Evolutionary conservation across 768 basidiomycete species (phyloP).

Genomic region (Mycena vitilis): DNA sequence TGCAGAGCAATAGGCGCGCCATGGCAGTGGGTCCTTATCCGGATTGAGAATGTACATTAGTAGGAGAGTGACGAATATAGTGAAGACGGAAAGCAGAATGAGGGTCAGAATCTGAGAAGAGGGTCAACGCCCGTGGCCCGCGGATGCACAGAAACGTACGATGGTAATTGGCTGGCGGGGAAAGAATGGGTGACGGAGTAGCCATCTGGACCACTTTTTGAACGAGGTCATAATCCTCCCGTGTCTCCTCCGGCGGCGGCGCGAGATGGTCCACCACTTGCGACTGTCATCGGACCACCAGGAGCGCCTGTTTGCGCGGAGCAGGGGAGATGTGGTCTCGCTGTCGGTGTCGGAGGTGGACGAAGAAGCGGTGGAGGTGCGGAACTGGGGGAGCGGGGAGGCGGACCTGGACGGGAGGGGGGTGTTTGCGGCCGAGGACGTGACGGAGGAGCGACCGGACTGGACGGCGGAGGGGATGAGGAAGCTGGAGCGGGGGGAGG

Average conservation of each 20-base stretch:
- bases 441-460: slow-evolving; percentile 53
- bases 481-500: slow-evolving; percentile 43
- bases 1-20: slow-evolving; percentile 90
- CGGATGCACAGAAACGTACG: slow-evolving; percentile 57
- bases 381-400: slow-evolving; percentile 70
- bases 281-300: slow-evolving; percentile 60
- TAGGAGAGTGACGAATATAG: slow-evolving; percentile 84
- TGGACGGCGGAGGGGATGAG: slow-evolving; percentile 49
- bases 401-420: slow-evolving; percentile 72
- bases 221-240: slow-evolving; percentile 59
- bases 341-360: slow-evolving; percentile 72
- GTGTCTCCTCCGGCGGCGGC: slow-evolving; percentile 64
- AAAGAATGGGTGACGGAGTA: slow-evolving; percentile 80
- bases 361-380: slow-evolving; percentile 59
- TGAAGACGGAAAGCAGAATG: slow-evolving; percentile 83
- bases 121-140: slow-evolving; percentile 17
- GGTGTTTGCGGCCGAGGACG: slow-evolving; percentile 58
- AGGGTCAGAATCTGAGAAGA: slow-evolving; percentile 71
- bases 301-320: slow-evolving; percentile 47
- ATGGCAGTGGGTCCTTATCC: slow-evolving; percentile 94
- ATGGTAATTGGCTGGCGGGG: slow-evolving; percentile 86
- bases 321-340: slow-evolving; percentile 64
- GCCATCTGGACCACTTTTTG: slow-evolving; percentile 64
- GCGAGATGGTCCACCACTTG: slow-evolving; percentile 69
- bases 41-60: slow-evolving; percentile 95